phyloP scores from a whole-genome alignment of 345 rosid genomes.

The Raphanus raphanistrum region DNA sequence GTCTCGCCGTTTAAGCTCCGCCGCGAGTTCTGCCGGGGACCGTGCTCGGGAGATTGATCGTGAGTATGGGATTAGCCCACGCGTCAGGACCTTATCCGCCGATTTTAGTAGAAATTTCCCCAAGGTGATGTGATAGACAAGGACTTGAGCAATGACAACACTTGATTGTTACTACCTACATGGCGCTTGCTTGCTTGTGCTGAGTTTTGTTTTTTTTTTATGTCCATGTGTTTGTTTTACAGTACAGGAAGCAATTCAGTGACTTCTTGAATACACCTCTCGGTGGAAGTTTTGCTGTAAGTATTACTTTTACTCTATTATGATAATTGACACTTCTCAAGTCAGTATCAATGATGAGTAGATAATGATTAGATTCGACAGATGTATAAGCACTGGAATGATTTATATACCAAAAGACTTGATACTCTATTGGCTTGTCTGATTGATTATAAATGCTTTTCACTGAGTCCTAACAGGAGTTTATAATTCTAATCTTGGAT shows the following conservation, averaged over 20 bases:
- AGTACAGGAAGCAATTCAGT: slow-evolving; percentile 84
- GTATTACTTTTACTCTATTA: slow-evolving; percentile 28
- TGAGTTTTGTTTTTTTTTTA: background rate
- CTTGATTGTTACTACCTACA: background rate
- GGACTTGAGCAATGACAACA: background rate
- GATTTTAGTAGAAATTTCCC: slow-evolving; percentile 86
- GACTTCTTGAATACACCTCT: slow-evolving; percentile 70
- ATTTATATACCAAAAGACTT: background rate
- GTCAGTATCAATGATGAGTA: background rate
- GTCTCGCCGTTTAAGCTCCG: slow-evolving; percentile 60
- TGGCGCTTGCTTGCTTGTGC: slow-evolving; percentile 2
- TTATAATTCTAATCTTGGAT: background rate
- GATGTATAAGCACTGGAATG: background rate
- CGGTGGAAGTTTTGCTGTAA: slow-evolving; percentile 77
- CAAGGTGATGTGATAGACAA: slow-evolving; percentile 31
- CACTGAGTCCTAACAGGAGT: background rate
- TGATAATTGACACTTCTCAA: no score
- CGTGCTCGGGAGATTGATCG: slow-evolving; percentile 81
- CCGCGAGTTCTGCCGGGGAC: slow-evolving; percentile 54
- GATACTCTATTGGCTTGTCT: background rate
- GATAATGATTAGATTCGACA: background rate
- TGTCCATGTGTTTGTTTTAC: slow-evolving; percentile 40
- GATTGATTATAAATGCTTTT: slow-evolving; percentile 3
- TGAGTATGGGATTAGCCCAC: slow-evolving; percentile 60
- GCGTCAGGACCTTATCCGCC: slow-evolving; percentile 62